Base-by-base conservation (phyloP, 2,329 filamentous ascomycete genomes). In the Colletotrichum australisinense region DNA sequence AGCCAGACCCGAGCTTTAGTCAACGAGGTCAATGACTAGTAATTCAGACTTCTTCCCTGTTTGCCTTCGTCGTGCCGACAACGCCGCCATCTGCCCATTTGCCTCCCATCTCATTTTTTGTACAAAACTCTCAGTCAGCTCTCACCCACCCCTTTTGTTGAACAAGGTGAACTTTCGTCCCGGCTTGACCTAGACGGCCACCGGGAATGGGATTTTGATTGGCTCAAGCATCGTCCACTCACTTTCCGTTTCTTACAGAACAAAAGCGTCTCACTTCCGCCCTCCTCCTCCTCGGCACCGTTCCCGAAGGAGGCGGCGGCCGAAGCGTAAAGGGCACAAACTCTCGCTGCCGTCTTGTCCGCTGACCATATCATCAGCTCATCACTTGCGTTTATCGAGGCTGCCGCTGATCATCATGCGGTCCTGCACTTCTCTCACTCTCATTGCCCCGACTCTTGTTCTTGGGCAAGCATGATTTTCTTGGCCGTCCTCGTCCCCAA, bases 1-100 rank as follows among this genome's bases (percentile, higher is more conserved):
- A 62, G 59, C 66, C 66, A 58, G 59, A 56, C 70, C 66, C 66
- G 60, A 65, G 35, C 32, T 64, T 32, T 56, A 28, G 58, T 56
- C 32, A 9, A 64, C 32, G 66, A 65, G 42, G 30, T 55, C 24
- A n/a, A 60, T 32, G 59, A 60, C 59, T 46, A 64, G 42, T 46
- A 59, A 69, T 53, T 19, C 57, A 63, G 69, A 69, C 58, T 63
- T 35, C 28, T 63, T 28, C 19, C 30, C 42, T 8, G 35, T 53
- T 42, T 19, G 11, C 42, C 28, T 63, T 19, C 35, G 49, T 26
- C 52, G 62, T 38, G n/a, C 30, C 38, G 19, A 42, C 38, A 42
- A 19, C 38, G 16, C 38, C 38, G 38, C 38, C 30, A 63, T 72
- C 65, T 68, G 19, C 14, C 26, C 52, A 22, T n/a, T 22, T 35